Conservation (phyloP, 2,329 filamentous ascomycete species). For the Alternaria brassicae region DNA sequence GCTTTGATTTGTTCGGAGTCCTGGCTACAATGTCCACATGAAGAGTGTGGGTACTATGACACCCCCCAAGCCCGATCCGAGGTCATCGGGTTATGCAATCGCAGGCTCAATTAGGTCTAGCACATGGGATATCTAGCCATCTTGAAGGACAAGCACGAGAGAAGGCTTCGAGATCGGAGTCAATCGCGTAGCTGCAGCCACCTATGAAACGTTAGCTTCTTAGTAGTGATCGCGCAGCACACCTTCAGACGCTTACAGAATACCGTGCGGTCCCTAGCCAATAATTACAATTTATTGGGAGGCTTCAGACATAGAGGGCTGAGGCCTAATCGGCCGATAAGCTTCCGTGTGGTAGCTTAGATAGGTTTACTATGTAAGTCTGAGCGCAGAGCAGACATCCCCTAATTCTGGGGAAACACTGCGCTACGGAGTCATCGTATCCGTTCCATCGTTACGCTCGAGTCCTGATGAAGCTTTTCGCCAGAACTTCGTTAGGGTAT, state of each 20-base stretch:
- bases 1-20: not conserved
- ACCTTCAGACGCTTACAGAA: not conserved
- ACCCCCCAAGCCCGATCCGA: not conserved
- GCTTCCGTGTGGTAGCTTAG: not conserved
- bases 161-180: not conserved
- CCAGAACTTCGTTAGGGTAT: not conserved
- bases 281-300: not conserved
- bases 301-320: not conserved
- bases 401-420: not conserved
- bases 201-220: not conserved
- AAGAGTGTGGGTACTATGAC: not conserved
- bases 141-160: not conserved
- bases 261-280: not conserved
- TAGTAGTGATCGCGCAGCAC: not conserved
- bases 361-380: too few species aligned
- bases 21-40: not conserved
- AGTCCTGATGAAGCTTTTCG: not conserved
- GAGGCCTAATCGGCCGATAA: not conserved
- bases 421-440: not conserved
- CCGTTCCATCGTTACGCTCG: not conserved
- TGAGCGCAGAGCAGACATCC: not conserved
- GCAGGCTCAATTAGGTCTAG: not conserved
- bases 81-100: not conserved
- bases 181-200: not conserved
- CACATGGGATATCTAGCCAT: not conserved